Base-by-base conservation (phyloP, 1,284 basidiomycete species). In the Bondarzewia mesenterica region DNA sequence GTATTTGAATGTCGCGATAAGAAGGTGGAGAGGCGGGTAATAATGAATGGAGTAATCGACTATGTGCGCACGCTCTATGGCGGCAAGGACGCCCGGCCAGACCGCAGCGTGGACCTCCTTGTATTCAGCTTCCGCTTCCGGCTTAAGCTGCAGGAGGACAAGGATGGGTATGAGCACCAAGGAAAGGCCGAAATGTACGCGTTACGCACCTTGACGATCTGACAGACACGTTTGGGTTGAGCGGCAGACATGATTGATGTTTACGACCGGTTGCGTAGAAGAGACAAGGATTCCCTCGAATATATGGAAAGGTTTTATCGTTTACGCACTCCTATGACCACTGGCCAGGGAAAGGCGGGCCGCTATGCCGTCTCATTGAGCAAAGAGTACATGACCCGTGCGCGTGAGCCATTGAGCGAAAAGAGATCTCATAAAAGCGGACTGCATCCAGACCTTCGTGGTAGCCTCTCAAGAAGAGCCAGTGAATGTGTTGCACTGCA, bases 31-130 rank as follows among this genome's bases (percentile, higher is more conserved):
- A 15, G 78, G 72, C 44, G 78, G 70, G 63, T 80, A 75, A 58
- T 85, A 75, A 58, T 86, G 71, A 58, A 90, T 90, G 26, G 84
- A 85, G 61, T 89, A 90, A 64, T 90, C 86, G 37, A 71, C 69
- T 49, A 89, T 76, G 60, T 89, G 77, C 43, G 83, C 75, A n/a
- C 74, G 71, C 49, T 75, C 71, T 22, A 89, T 71, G 4, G 85
- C 75, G 12, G 72, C 77, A 26, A 89, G 77, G 4, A 89, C 85
- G 21, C 75, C 70, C 1, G 84, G 84, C 84, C 86, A 89, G 27
- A 83, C 81, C 4, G 68, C 68, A 0, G 74, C 73, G 55, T 91
- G 87, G 10, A 85, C 67, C 48, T 70, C 64, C 56, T 78, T 83
- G 70, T 90, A 91, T 58, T 88, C 85, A 5, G 73, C 76, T 39